A percentile compares a stretch with the other conserved stretches of the same genome.
phyloP scores from a whole-genome alignment of 1,139 yeast genomes.

The Sugiyamaella grinbergsii region DNA sequence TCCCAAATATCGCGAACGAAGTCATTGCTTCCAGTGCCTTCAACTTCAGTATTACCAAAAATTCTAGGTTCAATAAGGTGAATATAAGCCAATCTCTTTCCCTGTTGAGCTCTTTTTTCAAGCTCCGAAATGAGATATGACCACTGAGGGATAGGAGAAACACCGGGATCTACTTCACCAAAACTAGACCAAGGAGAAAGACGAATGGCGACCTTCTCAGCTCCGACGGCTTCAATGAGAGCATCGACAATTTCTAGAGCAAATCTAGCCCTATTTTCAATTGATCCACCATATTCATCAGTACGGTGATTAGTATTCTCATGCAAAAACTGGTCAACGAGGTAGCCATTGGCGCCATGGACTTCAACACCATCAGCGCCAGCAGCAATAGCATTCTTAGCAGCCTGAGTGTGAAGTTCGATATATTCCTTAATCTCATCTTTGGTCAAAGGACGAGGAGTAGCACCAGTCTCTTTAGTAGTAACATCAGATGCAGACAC shows the following conservation, averaged over 20 bases:
- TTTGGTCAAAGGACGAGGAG: slow-evolving; percentile 42
- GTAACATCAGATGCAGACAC: slow-evolving; percentile 40
- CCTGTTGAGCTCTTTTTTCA: slow-evolving; percentile 36
- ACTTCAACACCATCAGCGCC: slow-evolving; percentile 73
- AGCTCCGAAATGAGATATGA: slow-evolving; percentile 38
- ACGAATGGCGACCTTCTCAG: slow-evolving; percentile 56
- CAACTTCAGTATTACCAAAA: slow-evolving; percentile 26
- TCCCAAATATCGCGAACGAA: slow-evolving; percentile 41
- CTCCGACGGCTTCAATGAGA: slow-evolving; percentile 54
- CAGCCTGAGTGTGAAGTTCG: slow-evolving; percentile 46
- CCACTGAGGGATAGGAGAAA: slow-evolving; percentile 38
- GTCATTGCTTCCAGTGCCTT: slow-evolving; percentile 24
- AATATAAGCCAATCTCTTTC: slow-evolving; percentile 49
- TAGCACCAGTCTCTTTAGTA: slow-evolving; percentile 37
- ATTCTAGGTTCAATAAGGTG: slow-evolving; percentile 54
- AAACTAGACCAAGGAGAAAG: slow-evolving; percentile 56
- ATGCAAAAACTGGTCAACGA: slow-evolving; percentile 41
- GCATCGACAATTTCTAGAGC: slow-evolving; percentile 58
- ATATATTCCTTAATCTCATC: slow-evolving; percentile 47
- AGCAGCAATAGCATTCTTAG: slow-evolving; percentile 51
- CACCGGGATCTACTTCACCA: slow-evolving; percentile 42
- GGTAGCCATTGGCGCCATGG: slow-evolving; percentile 71
- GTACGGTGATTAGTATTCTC: slow-evolving; percentile 54
- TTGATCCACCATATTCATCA: slow-evolving; percentile 69
- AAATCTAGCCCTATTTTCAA: slow-evolving; percentile 65